Percentiles rank a stretch among this genome's conserved stretches.
Conservation (phyloP, 208 protist species). For the Crithidia expoeki region DNA sequence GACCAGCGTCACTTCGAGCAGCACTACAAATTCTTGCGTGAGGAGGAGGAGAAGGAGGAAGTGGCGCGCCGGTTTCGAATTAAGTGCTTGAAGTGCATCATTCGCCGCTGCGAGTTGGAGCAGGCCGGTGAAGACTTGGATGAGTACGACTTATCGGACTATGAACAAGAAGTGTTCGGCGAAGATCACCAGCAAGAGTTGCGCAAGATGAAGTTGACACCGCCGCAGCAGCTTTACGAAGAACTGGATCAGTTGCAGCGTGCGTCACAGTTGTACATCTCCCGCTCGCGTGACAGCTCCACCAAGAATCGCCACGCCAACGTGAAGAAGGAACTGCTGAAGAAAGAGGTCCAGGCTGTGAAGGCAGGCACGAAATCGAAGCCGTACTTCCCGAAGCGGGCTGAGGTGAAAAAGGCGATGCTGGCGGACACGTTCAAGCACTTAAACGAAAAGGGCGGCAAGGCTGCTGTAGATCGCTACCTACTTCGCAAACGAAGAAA, state of each 20-base stretch:
- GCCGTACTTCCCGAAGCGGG: conserved; percentile 83
- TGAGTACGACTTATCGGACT: conserved; percentile 85
- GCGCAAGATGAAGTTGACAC: conserved; percentile 55
- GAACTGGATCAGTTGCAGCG: conserved; percentile 78
- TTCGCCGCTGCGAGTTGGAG: conserved; percentile 77
- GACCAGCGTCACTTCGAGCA: conserved; percentile 63
- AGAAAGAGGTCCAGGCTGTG: conserved; percentile 76
- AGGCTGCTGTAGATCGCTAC: conserved; percentile 84
- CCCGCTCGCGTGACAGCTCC: conserved; percentile 44
- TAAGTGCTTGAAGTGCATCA: conserved; percentile 60
- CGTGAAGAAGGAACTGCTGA: conserved; percentile 62
- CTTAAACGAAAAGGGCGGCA: conserved; percentile 75
- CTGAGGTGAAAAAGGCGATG: conserved; percentile 72
- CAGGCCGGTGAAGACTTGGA: conserved; percentile 66
- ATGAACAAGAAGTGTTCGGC: conserved; percentile 80
- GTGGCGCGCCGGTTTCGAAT: conserved; percentile 67
- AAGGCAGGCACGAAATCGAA: conserved; percentile 68
- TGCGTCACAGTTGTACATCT: conserved; percentile 65
- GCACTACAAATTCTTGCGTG: conserved; percentile 84
- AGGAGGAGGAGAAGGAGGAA: conserved; percentile 78
- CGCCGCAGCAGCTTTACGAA: conserved; percentile 43
- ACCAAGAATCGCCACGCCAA: conserved; percentile 44
- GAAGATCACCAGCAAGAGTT: conserved; percentile 70
- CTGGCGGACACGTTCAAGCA: conserved; percentile 74
- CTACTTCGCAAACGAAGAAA: conserved; percentile 56